These are phyloP conservation scores for Trametes cinnabarina DNA, from an alignment of 768 basidiomycete genomes.

Conservation along the genomic window DNA sequence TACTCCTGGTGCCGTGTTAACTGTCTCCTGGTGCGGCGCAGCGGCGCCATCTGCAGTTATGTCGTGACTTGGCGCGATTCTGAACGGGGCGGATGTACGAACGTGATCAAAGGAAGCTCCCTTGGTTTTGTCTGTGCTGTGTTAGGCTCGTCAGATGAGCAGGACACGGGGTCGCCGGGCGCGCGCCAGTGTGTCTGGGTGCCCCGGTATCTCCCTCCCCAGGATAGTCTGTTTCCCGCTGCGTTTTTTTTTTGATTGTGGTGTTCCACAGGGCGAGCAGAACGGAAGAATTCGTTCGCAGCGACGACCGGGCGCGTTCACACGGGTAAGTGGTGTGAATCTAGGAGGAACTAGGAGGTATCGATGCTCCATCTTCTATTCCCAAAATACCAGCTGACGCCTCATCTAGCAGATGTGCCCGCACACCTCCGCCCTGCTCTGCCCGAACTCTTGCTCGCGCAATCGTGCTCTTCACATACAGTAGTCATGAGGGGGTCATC, in stretches of 20 bases:
- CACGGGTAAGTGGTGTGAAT: constrained; percentile 3
- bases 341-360: constrained; percentile 1
- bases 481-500: not conserved
- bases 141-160: constrained; percentile 15
- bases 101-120: constrained; percentile 13
- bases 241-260: constrained; percentile 7
- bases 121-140: constrained; percentile 1
- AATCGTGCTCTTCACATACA: not conserved
- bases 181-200: constrained; percentile 8
- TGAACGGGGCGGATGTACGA: not conserved
- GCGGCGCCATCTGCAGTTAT: not conserved
- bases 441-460: not conserved
- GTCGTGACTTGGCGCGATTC: constrained; percentile 10
- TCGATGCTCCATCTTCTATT: not conserved
- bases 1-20: not conserved
- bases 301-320: not conserved
- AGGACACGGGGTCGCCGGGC: constrained; percentile 13
- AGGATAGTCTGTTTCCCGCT: not conserved
- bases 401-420: not conserved
- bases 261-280: not conserved
- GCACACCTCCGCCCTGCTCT: not conserved
- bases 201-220: constrained; percentile 4
- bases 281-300: not conserved
- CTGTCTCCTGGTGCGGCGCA: not conserved
- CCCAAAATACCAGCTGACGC: constrained; percentile 7